Conservation (phyloP, 345 rosid genomes). For the Heritiera fomes region DNA sequence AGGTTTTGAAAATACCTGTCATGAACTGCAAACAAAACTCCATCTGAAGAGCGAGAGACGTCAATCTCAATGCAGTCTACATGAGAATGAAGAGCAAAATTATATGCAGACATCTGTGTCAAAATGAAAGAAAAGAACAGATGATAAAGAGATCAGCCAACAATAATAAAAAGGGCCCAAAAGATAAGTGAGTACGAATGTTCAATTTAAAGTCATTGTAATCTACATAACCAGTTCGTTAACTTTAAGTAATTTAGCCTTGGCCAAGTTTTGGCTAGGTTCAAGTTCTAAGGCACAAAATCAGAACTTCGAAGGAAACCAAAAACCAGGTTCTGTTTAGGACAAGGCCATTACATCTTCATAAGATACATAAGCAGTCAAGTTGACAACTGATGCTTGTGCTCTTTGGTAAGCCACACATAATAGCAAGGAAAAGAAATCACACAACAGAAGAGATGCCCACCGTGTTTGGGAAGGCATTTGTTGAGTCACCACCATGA, state of each 20-base stretch:
- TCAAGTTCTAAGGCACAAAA: constrained; percentile 16
- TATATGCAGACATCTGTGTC: constrained; percentile 76
- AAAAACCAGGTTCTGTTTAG: not conserved
- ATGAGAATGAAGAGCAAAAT: constrained; percentile 59
- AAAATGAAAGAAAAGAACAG: constrained; percentile 20
- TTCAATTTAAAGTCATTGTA: not conserved
- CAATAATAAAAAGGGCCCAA: not conserved
- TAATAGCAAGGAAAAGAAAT: not conserved
- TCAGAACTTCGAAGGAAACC: not conserved
- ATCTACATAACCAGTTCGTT: constrained; percentile 3
- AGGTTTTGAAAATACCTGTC: constrained; percentile 57
- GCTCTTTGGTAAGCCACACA: constrained; percentile 4
- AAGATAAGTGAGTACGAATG: not conserved
- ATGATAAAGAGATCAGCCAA: constrained; percentile 8
- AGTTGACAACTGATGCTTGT: not conserved
- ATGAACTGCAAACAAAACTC: constrained; percentile 84
- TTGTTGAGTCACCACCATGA: constrained; percentile 91
- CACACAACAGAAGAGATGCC: constrained; percentile 13
- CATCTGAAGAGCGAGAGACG: constrained; percentile 90
- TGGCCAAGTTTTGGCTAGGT: not conserved
- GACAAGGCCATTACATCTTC: constrained; percentile 1
- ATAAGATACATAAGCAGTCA: constrained; percentile 6
- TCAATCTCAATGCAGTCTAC: constrained; percentile 96
- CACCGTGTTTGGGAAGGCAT: constrained; percentile 87
- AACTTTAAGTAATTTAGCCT: not conserved